These are phyloP conservation scores for Emericellopsis terricola DNA, from an alignment of 495 filamentous ascomycete species.

Conservation along the genomic window DNA sequence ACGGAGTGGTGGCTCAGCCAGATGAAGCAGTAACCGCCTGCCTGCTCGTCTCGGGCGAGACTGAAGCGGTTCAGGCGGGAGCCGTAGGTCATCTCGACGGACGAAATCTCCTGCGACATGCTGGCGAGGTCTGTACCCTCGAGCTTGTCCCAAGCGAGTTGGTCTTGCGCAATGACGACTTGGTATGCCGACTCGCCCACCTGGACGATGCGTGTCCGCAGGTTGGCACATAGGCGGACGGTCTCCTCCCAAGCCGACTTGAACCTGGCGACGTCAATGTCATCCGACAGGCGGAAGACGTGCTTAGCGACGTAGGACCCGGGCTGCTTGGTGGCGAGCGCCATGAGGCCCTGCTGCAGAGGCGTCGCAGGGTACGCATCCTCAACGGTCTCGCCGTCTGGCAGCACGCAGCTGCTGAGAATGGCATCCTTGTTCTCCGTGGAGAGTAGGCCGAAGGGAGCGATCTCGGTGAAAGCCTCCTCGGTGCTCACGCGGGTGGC, in stretches of 20 bases:
- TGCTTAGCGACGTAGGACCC: slow-evolving; percentile 1
- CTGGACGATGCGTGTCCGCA: neutral
- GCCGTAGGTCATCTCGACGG: neutral
- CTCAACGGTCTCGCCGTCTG: neutral
- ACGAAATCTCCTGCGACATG: neutral
- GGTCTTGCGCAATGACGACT: slow-evolving; percentile 1
- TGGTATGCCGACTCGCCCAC: neutral
- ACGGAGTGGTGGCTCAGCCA: neutral
- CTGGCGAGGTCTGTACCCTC: neutral
- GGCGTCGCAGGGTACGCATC: neutral
- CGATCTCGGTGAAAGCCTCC: too few relatives aligned
- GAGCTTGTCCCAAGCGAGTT: neutral
- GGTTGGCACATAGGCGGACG: neutral
- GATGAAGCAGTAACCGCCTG: neutral
- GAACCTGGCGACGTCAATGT: neutral
- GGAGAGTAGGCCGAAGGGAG: neutral
- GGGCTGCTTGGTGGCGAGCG: neutral
- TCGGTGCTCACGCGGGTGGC: neutral
- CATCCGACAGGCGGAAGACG: neutral
- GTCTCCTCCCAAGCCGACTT: neutral
- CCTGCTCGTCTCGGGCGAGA: neutral
- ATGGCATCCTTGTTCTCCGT: neutral
- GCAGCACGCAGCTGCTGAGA: neutral
- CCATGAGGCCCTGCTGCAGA: neutral
- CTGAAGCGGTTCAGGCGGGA: neutral